These are phyloP conservation scores for Cardamine resedifolia DNA, from an alignment of 345 rosid species.

Conservation along the genomic window DNA sequence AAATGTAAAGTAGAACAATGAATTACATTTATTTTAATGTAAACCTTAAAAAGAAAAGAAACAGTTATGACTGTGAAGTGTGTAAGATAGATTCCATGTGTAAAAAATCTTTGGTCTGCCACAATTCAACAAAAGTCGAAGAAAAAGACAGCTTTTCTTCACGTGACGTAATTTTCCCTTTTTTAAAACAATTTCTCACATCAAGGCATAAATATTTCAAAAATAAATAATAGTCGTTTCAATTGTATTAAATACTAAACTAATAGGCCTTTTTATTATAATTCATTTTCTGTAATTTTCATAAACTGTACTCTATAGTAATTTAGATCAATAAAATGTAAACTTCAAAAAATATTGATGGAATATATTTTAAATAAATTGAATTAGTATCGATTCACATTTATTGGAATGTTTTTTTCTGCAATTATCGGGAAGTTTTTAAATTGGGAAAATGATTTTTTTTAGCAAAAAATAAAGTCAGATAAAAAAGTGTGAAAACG, in stretches of 20 bases:
- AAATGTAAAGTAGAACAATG: conserved; percentile 14
- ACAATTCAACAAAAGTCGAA: conserved; percentile 27
- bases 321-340: background rate
- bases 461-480: too few species aligned
- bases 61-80: conserved; percentile 2
- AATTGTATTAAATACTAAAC: background rate
- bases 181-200: background rate
- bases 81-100: conserved; percentile 25
- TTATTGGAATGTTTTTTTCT: background rate
- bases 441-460: too few species aligned
- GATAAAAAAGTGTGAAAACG: conserved; percentile 14
- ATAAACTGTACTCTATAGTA: background rate
- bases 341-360: background rate
- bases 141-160: conserved; percentile 21
- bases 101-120: conserved; percentile 32
- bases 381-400: background rate
- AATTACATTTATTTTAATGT: background rate
- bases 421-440: too few species aligned
- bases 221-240: background rate
- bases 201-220: background rate
- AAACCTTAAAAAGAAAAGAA: background rate
- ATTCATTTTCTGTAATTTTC: background rate
- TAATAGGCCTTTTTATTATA: background rate
- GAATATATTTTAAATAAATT: background rate
- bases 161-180: conserved; percentile 12